Evolutionary conservation across 139 green algal species (phyloP), one percentile per base, ranked within the genome.

Genomic region (Micractinium conductrix): DNA sequence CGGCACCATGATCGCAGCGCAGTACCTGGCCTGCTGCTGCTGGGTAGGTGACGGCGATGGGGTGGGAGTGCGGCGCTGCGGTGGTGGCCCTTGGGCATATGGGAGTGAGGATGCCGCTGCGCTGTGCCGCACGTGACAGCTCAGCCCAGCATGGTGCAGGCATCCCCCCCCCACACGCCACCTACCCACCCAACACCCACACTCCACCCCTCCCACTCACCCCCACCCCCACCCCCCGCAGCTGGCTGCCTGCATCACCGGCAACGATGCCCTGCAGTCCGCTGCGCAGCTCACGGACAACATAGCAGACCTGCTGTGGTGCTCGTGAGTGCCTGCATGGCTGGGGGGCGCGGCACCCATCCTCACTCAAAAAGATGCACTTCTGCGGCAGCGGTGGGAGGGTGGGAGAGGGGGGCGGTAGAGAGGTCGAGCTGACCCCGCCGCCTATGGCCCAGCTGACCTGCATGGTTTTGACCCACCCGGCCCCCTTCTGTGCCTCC

Each of bases 11-110:
- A 81, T 95, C 37, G 83, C 83, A 28, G 82, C 88, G n/a, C 91
- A 97, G 92, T 97, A 98, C 88, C 86, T 98, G 42, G 90, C 93
- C 16, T 98, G 96, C 92, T 81, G 98, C 45, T 89, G 74, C 91
- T 95, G 90, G 63, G 94, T 97, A 58, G 45, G 81, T 50, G 26
- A 16, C n/a, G n/a, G n/a, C n/a, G n/a, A n/a, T n/a, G n/a, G n/a
- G n/a, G n/a, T n/a, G n/a, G n/a, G n/a, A n/a, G n/a, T n/a, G n/a
- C n/a, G n/a, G n/a, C n/a, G n/a, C n/a, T n/a, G n/a, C n/a, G n/a
- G n/a, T n/a, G n/a, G n/a, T n/a, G n/a, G n/a, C n/a, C n/a, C n/a
- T n/a, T n/a, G n/a, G n/a, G n/a, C n/a, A n/a, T n/a, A n/a, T n/a
- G n/a, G n/a, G n/a, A n/a, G n/a, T n/a, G n/a, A n/a, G n/a, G n/a